Conservation (phyloP, 2,329 filamentous ascomycete genomes). For the Fonsecaea monophora region DNA sequence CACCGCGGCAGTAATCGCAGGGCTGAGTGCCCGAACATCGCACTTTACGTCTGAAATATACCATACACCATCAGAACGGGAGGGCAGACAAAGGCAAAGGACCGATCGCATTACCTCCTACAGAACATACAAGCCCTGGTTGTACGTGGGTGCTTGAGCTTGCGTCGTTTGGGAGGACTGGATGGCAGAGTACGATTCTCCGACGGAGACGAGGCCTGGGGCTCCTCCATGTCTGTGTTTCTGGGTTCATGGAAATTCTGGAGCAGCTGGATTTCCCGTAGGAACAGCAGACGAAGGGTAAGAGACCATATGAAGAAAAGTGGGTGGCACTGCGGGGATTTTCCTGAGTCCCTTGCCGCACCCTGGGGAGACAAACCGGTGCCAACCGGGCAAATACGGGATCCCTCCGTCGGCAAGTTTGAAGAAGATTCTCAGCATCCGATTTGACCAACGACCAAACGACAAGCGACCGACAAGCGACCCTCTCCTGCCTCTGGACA, state of each 20-base stretch:
- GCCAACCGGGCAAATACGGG: no score
- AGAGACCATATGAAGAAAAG: neutral
- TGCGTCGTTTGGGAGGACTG: conserved; percentile 36
- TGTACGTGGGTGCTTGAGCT: conserved; percentile 38
- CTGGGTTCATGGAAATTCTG: neutral
- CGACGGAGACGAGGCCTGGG: conserved; percentile 1
- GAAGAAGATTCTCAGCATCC: neutral
- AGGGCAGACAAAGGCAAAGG: neutral
- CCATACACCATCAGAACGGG: conserved; percentile 2
- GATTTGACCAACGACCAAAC: neutral
- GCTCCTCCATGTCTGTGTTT: conserved; percentile 8
- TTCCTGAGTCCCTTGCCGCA: no score
- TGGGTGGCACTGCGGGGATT: neutral
- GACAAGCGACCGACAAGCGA: no score
- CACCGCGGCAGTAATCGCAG: conserved; percentile 37
- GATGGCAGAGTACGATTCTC: conserved; percentile 23
- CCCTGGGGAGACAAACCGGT: neutral
- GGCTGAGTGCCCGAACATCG: conserved; percentile 38
- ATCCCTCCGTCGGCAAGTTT: neutral
- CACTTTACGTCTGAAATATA: conserved; percentile 34
- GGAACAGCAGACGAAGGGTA: conserved; percentile 1
- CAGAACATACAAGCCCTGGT: conserved; percentile 38
- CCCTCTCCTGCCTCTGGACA: neutral
- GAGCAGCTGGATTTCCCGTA: conserved; percentile 10
- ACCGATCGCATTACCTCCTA: conserved; percentile 33